Evolutionary conservation across 371 early-diverging fungal species (phyloP).

Genomic region (Phascolomyces articulosus): DNA sequence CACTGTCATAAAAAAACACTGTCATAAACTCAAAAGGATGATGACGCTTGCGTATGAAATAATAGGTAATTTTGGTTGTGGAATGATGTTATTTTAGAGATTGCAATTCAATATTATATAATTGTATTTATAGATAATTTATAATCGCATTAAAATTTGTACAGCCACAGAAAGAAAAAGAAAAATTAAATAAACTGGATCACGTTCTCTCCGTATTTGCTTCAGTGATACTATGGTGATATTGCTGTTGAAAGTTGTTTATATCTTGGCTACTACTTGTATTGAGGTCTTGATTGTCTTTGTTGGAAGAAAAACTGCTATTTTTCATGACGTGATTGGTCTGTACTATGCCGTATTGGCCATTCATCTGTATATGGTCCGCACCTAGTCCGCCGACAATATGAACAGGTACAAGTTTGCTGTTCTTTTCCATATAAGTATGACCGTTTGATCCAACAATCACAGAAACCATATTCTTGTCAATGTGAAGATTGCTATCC

Average conservation of each 20-base stretch:
- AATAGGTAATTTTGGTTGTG: too few relatives aligned
- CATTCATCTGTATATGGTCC: neutral
- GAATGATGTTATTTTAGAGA: too few relatives aligned
- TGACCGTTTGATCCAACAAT: constrained; percentile 8
- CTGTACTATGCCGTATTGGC: neutral
- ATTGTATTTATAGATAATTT: too few relatives aligned
- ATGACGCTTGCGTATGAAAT: too few relatives aligned
- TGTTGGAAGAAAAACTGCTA: neutral
- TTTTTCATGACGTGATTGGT: neutral
- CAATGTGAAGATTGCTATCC: too few relatives aligned
- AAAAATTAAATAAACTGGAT: too few relatives aligned
- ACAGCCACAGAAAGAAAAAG: too few relatives aligned
- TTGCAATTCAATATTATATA: too few relatives aligned
- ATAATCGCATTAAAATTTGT: too few relatives aligned
- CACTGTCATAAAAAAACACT: neutral
- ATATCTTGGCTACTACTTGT: neutral
- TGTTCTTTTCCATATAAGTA: neutral
- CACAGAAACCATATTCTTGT: constrained; percentile 4
- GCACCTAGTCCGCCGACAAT: neutral
- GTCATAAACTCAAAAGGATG: too few relatives aligned
- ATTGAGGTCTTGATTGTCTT: neutral
- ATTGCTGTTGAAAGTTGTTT: neutral
- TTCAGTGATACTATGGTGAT: neutral
- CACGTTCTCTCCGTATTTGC: neutral
- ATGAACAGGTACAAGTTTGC: neutral